Base-by-base conservation (phyloP, 352 stramenopile species). In the Phytophthora chlamydospora region DNA sequence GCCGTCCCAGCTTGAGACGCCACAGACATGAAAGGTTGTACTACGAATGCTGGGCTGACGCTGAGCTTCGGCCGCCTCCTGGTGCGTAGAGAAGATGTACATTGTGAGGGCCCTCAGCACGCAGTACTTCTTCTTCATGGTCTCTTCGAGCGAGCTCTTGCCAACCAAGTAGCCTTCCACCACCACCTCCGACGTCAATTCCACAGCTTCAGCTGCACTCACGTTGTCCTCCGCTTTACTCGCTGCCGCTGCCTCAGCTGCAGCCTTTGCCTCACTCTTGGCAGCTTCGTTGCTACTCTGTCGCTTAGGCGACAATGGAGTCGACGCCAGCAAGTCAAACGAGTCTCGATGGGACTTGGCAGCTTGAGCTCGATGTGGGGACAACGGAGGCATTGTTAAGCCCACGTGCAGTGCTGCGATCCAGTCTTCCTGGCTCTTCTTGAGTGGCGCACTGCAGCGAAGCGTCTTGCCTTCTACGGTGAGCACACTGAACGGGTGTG, bases 381-480 rank as follows among this genome's bases (percentile, higher is more conserved):
- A 90, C 48, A 93, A 47, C 19, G 85, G 80, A 14, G 79, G 83
- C 85, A 93, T 93, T 1, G 85, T 89, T 2, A 89, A 62, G 1
- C 80, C 80, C 5, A 91, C 88, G 43, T 92, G 81, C 0, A 93
- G 67, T 6, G 82, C 85, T 0, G 78, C 76, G 2, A 84, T 84
- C 85, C 85, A 92, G 31, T 80, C 79, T n/a, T 81, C 70, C 4
- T 78, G 79, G 43, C 73, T 88, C 43, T 91, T 83, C 33, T 74
- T 70, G 35, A 82, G 80, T 16, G 83, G 81, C 7, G 80, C 85
- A 21, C 80, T 86, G 43, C 81, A 90, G 11, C 70, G 69, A 8
- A 93, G 59, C 17, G 76, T 81, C 48, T 89, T 90, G 0, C 85
- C 83, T 34, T 93, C 85, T 13, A 91, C 75, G 1, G 85, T 92